A percentile compares a stretch with the other conserved stretches of the same genome.
Evolutionary conservation across 2,329 filamentous ascomycete genomes (phyloP).

Genomic region (Hypoxylon sp.): DNA sequence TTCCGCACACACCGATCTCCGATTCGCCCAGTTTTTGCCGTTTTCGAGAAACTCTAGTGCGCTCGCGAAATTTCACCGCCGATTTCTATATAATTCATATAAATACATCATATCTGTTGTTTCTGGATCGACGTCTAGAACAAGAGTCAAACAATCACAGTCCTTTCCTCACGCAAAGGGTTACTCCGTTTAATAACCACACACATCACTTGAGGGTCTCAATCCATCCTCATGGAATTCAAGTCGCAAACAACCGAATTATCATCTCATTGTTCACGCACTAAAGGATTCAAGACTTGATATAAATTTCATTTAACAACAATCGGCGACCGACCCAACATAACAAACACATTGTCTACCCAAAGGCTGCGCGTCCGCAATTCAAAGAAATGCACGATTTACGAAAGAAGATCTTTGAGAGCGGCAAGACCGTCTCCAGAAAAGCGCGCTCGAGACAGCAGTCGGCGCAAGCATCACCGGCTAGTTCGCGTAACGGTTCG

Average conservation of each 20-base stretch:
- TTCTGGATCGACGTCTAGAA: slow-evolving; percentile 11
- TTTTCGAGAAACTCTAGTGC: slow-evolving; percentile 34
- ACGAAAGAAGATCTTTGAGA: slow-evolving; percentile 78
- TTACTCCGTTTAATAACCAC: neutral
- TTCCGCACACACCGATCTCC: slow-evolving; percentile 32
- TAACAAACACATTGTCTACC: slow-evolving; percentile 5
- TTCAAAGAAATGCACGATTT: slow-evolving; percentile 70
- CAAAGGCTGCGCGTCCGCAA: slow-evolving; percentile 4
- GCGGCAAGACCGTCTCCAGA: slow-evolving; percentile 79
- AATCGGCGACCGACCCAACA: slow-evolving; percentile 7
- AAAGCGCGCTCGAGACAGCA: slow-evolving; percentile 74
- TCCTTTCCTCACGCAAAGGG: slow-evolving; percentile 27
- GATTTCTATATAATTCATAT: slow-evolving; percentile 10
- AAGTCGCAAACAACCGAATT: slow-evolving; percentile 44
- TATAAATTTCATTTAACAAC: slow-evolving; percentile 19
- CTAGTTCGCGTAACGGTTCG: slow-evolving; percentile 72
- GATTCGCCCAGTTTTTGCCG: slow-evolving; percentile 27
- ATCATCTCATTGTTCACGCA: slow-evolving; percentile 47
- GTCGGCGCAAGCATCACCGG: slow-evolving; percentile 71
- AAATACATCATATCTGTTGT: slow-evolving; percentile 17
- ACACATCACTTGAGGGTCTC: neutral
- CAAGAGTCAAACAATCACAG: slow-evolving; percentile 11
- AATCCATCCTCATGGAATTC: slow-evolving; percentile 53
- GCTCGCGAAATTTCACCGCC: slow-evolving; percentile 32
- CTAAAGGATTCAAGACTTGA: slow-evolving; percentile 52